A percentile compares a stretch with the other conserved stretches of the same genome.
These are phyloP conservation scores for Tetragonia tetragonoides DNA, from an alignment of 148 eudicot species.

Conservation along the genomic window DNA sequence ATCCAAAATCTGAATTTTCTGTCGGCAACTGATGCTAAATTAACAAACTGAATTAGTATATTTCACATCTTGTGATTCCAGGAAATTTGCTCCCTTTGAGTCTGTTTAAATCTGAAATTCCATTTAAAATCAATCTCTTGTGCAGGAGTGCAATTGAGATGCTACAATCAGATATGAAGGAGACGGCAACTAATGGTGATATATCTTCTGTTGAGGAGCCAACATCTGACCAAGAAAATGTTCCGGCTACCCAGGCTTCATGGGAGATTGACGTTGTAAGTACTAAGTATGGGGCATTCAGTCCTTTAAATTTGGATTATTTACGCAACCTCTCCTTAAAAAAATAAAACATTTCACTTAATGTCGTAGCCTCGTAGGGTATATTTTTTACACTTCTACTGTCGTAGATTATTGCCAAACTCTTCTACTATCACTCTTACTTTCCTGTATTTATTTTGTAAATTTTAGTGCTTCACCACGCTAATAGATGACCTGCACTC, in stretches of 20 bases:
- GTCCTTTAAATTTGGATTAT: not conserved
- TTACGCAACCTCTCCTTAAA: not conserved
- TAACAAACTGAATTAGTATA: not conserved
- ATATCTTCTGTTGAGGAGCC: slow-evolving; percentile 26
- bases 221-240: slow-evolving; percentile 40
- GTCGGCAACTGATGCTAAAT: not conserved
- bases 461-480: not conserved
- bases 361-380: too few relatives aligned
- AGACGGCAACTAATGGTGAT: slow-evolving; percentile 27
- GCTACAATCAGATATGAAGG: slow-evolving; percentile 66
- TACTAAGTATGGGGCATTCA: not conserved
- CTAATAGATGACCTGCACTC: not conserved
- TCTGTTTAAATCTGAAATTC: not conserved
- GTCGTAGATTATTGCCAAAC: not conserved
- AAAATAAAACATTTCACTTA: not conserved
- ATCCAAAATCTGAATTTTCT: not conserved
- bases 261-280: slow-evolving; percentile 54
- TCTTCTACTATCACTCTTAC: not conserved
- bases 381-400: too few relatives aligned
- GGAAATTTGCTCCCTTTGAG: not conserved
- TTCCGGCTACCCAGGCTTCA: slow-evolving; percentile 25
- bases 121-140: slow-evolving; percentile 7
- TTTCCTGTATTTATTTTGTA: not conserved
- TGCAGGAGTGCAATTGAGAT: slow-evolving; percentile 91
- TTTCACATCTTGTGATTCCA: not conserved